Evolutionary conservation across 1,284 basidiomycete genomes (phyloP).

Genomic region (Austropuccinia psidii): DNA sequence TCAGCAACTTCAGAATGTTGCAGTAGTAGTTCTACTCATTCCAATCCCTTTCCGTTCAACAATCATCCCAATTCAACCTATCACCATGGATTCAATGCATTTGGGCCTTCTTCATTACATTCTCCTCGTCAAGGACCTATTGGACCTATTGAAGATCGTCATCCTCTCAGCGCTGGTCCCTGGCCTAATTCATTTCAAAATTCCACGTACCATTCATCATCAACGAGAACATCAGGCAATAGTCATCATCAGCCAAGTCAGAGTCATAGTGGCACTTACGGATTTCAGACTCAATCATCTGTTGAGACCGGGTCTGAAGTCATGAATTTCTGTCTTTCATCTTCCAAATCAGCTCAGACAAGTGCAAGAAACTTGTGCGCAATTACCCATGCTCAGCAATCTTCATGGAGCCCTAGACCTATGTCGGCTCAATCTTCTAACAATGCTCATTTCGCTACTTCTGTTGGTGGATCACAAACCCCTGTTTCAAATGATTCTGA

Average conservation of each 20-base stretch:
- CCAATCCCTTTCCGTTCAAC: slow-evolving; percentile 12
- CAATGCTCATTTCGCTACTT: background rate
- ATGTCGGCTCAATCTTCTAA: slow-evolving; percentile 1
- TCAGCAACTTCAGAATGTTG: too few species aligned
- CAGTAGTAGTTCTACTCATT: too few species aligned
- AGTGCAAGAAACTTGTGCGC: background rate
- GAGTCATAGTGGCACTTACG: slow-evolving; percentile 29
- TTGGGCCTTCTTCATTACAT: background rate
- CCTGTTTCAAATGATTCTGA: slow-evolving; percentile 3
- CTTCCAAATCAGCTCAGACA: too few species aligned
- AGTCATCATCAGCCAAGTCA: slow-evolving; percentile 24
- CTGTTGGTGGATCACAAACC: background rate
- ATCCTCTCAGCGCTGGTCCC: slow-evolving; percentile 27
- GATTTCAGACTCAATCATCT: slow-evolving; percentile 10
- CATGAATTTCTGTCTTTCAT: background rate
- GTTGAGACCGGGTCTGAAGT: background rate
- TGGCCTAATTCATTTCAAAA: slow-evolving; percentile 12
- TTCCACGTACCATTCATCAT: background rate
- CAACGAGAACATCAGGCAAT: background rate
- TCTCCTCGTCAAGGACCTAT: background rate
- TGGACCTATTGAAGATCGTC: background rate
- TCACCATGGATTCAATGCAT: slow-evolving; percentile 5
- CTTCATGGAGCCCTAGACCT: too few species aligned
- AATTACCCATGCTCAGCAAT: too few species aligned
- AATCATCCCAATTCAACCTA: background rate